Evolutionary conservation across 805 yeast species (phyloP).

Genomic region (Ogataea zsoltii): DNA sequence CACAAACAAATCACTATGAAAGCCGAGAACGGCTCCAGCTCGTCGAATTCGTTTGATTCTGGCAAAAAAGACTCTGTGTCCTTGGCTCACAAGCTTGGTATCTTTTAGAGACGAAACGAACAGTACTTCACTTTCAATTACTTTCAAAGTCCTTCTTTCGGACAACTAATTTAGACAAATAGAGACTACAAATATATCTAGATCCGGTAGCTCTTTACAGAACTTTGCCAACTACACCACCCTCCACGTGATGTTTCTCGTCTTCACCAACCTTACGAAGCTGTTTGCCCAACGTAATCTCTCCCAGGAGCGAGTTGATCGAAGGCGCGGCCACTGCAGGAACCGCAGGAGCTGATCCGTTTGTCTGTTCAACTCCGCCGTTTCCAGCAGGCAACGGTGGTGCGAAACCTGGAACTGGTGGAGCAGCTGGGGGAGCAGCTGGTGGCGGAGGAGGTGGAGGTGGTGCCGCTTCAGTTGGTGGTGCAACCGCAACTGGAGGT

Average conservation of each 20-base stretch:
- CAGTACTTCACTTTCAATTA: not conserved
- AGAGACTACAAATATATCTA: slow-evolving; percentile 3
- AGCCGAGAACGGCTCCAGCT: slow-evolving; percentile 30
- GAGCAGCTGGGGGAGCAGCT: slow-evolving; percentile 33
- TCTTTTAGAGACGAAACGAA: slow-evolving; percentile 12
- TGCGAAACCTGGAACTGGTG: slow-evolving; percentile 33
- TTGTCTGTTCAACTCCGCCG: slow-evolving; percentile 27
- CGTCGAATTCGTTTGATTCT: slow-evolving; percentile 3
- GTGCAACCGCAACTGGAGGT: slow-evolving; percentile 29
- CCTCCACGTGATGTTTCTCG: slow-evolving; percentile 47
- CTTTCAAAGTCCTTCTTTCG: not conserved
- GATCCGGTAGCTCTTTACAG: slow-evolving; percentile 22
- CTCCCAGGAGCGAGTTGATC: slow-evolving; percentile 49
- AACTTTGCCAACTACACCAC: slow-evolving; percentile 53
- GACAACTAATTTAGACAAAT: slow-evolving; percentile 3
- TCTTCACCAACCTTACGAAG: slow-evolving; percentile 52
- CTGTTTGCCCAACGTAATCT: slow-evolving; percentile 53
- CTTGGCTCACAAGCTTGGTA: slow-evolving; percentile 20
- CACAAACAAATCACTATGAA: slow-evolving; percentile 64
- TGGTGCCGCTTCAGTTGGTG: slow-evolving; percentile 16
- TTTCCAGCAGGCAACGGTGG: slow-evolving; percentile 40
- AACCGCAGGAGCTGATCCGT: slow-evolving; percentile 27
- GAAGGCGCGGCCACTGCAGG: slow-evolving; percentile 34
- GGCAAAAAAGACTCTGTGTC: slow-evolving; percentile 15
- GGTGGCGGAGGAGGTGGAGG: slow-evolving; percentile 23